These are phyloP conservation scores for Vanrija sp. DNA, from an alignment of 1,284 basidiomycete species.

Conservation along the genomic window DNA sequence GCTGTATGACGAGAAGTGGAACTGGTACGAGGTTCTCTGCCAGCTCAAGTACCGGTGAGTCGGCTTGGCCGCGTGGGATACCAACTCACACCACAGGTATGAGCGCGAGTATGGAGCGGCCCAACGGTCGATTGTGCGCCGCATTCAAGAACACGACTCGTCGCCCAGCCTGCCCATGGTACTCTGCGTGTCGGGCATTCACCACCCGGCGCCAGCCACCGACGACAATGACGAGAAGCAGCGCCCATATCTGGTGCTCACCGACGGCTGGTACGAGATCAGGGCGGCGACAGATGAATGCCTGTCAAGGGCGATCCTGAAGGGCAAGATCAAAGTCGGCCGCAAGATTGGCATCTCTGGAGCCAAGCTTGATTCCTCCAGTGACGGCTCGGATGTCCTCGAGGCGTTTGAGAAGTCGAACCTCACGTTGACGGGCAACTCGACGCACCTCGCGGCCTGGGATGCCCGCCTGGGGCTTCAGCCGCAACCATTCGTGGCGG, in stretches of 20 bases:
- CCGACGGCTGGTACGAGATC: conserved; percentile 94
- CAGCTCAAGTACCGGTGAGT: conserved; percentile 81
- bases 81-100: conserved; percentile 58
- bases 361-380: conserved; percentile 68
- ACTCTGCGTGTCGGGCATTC: conserved; percentile 73
- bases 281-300: conserved; percentile 70
- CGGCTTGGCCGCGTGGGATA: background rate
- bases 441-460: conserved; percentile 80
- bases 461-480: conserved; percentile 78
- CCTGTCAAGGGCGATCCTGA: conserved; percentile 64
- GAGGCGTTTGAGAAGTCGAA: conserved; percentile 67
- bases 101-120: conserved; percentile 80
- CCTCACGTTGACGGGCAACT: conserved; percentile 74
- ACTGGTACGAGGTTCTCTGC: conserved; percentile 68
- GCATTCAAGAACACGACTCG: conserved; percentile 62
- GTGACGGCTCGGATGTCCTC: conserved; percentile 77
- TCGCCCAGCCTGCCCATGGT: conserved; percentile 65
- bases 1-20: conserved; percentile 63
- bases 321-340: conserved; percentile 66
- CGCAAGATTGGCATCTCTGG: conserved; percentile 77
- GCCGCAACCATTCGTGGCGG: conserved; percentile 59
- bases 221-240: conserved; percentile 50
- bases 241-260: conserved; percentile 63
- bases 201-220: conserved; percentile 51
- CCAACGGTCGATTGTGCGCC: conserved; percentile 68